Conservation (phyloP, 2,329 filamentous ascomycete genomes). For the Aspergillus eucalypticola region DNA sequence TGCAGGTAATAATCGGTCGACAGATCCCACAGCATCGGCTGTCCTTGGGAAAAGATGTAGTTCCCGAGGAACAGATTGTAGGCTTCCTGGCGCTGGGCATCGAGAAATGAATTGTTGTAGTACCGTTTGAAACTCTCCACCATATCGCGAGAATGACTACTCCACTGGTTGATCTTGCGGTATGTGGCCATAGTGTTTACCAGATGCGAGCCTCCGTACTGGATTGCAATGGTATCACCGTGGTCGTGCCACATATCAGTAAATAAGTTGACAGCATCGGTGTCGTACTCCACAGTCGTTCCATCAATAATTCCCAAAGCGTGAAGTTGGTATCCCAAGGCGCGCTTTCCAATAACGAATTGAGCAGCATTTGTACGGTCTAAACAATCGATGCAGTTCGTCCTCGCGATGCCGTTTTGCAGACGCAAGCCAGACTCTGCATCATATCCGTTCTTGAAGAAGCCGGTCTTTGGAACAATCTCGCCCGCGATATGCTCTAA, state of each 20-base stretch:
- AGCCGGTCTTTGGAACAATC: conserved; percentile 80
- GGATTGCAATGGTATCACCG: conserved; percentile 94
- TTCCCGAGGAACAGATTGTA: conserved; percentile 98
- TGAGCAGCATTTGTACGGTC: conserved; percentile 97
- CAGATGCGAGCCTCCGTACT: conserved; percentile 94
- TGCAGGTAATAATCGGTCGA: conserved; percentile 95
- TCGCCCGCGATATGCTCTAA: conserved; percentile 87
- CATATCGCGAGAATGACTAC: conserved; percentile 95
- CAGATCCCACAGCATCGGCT: conserved; percentile 97
- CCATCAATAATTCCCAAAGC: conserved; percentile 83
- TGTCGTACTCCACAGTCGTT: conserved; percentile 84
- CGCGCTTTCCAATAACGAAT: conserved; percentile 94
- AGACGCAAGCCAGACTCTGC: conserved; percentile 65
- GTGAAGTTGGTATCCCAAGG: conserved; percentile 87
- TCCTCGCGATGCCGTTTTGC: conserved; percentile 90
- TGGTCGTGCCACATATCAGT: conserved; percentile 99
- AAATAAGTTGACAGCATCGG: conserved; percentile 92
- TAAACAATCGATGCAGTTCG: conserved; percentile 97
- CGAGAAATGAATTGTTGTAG: conserved; percentile 97
- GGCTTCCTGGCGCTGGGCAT: conserved; percentile 95
- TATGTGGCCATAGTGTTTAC: conserved; percentile 99
- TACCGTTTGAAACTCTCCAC: conserved; percentile 98
- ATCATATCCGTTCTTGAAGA: conserved; percentile 89
- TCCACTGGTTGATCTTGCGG: conserved; percentile 98
- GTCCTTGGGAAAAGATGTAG: conserved; percentile 81